phyloP scores from a whole-genome alignment of 2,329 filamentous ascomycete genomes.

The Teratosphaeria destructans region DNA sequence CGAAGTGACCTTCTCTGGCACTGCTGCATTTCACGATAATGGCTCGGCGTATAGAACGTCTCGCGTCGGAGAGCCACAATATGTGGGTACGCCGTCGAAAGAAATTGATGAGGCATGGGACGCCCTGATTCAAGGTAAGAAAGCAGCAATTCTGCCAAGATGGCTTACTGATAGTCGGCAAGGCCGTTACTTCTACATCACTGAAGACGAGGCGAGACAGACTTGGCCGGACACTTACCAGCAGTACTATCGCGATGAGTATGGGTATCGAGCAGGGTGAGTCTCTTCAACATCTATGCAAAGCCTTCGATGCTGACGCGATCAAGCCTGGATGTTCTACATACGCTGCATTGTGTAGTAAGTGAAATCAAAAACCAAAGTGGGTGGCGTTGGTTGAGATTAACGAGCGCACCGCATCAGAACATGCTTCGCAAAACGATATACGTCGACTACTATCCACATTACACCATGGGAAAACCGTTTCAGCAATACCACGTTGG shows the following conservation, averaged over 20 bases:
- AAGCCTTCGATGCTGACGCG: neutral
- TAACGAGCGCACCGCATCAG: neutral
- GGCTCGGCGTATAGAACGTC: neutral
- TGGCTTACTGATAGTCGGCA: neutral
- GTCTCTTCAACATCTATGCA: neutral
- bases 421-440: slow-evolving; percentile 5
- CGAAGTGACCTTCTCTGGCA: neutral
- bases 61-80: neutral
- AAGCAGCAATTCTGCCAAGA: neutral
- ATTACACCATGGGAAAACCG: neutral
- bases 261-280: neutral
- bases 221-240: slow-evolving; percentile 4
- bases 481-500: neutral
- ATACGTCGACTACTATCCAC: slow-evolving; percentile 3
- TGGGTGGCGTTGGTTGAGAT: neutral
- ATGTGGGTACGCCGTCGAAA: neutral
- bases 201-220: slow-evolving; percentile 10
- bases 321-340: slow-evolving; percentile 9
- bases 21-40: neutral
- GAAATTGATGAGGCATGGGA: neutral
- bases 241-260: neutral
- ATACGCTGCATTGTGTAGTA: slow-evolving; percentile 11
- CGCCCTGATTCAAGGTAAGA: neutral
- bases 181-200: slow-evolving; percentile 9
- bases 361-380: neutral